Evolutionary conservation across 148 eudicot species (phyloP).

Genomic region (Beta vulgaris): DNA sequence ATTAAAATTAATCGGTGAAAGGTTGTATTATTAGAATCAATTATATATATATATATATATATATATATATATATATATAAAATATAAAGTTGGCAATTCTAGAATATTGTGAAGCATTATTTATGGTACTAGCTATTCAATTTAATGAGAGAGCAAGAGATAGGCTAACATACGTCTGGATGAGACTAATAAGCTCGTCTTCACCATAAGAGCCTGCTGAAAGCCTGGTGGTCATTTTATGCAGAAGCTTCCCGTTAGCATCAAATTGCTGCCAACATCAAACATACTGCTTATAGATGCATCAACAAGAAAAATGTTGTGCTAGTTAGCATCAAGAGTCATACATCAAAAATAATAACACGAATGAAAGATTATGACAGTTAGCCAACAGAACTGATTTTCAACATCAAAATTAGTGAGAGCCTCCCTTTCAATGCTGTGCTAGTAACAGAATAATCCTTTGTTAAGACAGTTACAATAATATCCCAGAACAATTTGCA

Average conservation of each 20-base stretch:
- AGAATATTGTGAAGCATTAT: not conserved
- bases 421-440: not conserved
- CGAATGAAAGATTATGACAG: not conserved
- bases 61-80: too few relatives aligned
- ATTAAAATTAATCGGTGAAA: too few relatives aligned
- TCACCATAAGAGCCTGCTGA: slow-evolving; percentile 79
- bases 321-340: not conserved
- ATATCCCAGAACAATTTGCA: not conserved
- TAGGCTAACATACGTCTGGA: slow-evolving; percentile 65
- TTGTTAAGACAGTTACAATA: not conserved
- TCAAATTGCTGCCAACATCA: slow-evolving; percentile 75
- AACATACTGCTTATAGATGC: slow-evolving; percentile 7
- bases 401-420: not conserved
- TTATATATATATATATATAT: too few relatives aligned
- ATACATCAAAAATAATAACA: not conserved
- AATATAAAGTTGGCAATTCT: not conserved
- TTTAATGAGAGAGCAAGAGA: not conserved
- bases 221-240: slow-evolving; percentile 67
- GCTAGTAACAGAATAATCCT: not conserved
- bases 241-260: slow-evolving; percentile 63
- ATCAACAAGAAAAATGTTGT: not conserved
- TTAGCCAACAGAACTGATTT: not conserved
- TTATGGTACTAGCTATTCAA: not conserved
- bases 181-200: slow-evolving; percentile 81
- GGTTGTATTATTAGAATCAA: too few relatives aligned